A percentile compares a stretch with the other conserved stretches of the same genome.
Evolutionary conservation across 805 yeast genomes (phyloP).

Genomic region (Alloascoidea africana): DNA sequence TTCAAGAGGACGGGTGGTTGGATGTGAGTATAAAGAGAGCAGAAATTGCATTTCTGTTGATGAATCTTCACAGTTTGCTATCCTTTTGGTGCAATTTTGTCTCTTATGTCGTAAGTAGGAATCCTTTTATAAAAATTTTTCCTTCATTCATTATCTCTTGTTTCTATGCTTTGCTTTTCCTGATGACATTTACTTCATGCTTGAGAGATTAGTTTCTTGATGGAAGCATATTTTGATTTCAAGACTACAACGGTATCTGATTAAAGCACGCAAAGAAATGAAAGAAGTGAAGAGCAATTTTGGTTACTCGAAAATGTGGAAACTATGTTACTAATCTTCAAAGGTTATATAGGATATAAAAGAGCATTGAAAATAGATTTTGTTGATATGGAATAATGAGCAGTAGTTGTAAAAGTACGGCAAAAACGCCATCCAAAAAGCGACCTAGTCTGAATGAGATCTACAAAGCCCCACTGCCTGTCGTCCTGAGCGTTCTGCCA

Average conservation of each 20-base stretch:
- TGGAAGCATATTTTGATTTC: background rate
- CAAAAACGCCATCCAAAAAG: slow-evolving; percentile 6
- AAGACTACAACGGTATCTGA: slow-evolving; percentile 98
- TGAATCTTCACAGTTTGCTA: too few species aligned
- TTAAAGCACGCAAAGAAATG: too few species aligned
- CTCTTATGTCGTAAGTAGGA: too few species aligned
- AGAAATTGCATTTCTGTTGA: too few species aligned
- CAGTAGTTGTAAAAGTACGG: slow-evolving; percentile 23
- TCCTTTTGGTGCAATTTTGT: too few species aligned
- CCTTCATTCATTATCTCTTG: slow-evolving; percentile 4
- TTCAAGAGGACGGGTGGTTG: too few species aligned
- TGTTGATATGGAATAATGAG: slow-evolving; percentile 10
- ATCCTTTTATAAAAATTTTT: too few species aligned
- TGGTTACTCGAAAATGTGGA: slow-evolving; percentile 6
- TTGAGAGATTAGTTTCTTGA: slow-evolving; percentile 1
- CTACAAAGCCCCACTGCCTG: slow-evolving; percentile 3
- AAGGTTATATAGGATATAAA: background rate
- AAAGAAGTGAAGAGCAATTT: slow-evolving; percentile 7
- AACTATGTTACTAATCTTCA: background rate
- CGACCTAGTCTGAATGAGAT: slow-evolving; percentile 3
- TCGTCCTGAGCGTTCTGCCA: slow-evolving; percentile 19
- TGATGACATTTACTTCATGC: background rate
- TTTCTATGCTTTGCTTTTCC: background rate
- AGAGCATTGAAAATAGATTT: slow-evolving; percentile 5
- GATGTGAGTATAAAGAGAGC: too few species aligned